Evolutionary conservation across 495 filamentous ascomycete genomes (phyloP).

Genomic region (Poronia punctata): DNA sequence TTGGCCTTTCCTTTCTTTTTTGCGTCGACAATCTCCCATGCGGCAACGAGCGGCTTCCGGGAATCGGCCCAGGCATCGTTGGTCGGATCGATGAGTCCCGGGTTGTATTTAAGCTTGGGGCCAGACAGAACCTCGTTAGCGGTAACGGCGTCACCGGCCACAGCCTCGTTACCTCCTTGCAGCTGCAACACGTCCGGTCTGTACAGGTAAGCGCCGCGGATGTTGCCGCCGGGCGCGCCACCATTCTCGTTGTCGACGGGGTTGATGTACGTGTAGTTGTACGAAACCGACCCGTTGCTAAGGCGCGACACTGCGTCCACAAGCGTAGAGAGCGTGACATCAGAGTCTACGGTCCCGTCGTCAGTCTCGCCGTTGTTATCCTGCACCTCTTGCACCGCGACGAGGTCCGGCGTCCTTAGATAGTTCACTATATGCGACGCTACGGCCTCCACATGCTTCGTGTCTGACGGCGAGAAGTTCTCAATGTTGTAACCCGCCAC

Average conservation of each 20-base stretch:
- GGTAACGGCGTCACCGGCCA: conserved; percentile 31
- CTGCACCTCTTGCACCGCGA: conserved; percentile 58
- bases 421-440: conserved; percentile 50
- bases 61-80: conserved; percentile 45
- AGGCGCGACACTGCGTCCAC: conserved; percentile 30
- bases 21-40: conserved; percentile 42
- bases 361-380: conserved; percentile 49
- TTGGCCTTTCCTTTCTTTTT: conserved; percentile 20
- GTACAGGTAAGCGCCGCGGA: conserved; percentile 57
- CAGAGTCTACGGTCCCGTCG: conserved; percentile 41
- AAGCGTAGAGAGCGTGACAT: conserved; percentile 41
- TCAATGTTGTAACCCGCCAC: conserved; percentile 56
- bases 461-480: conserved; percentile 44
- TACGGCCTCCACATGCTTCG: conserved; percentile 36
- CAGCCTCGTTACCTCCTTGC: conserved; percentile 32
- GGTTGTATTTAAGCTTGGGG: conserved; percentile 48
- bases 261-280: conserved; percentile 42
- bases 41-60: conserved; percentile 52
- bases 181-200: conserved; percentile 42
- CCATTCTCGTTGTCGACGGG: conserved; percentile 46
- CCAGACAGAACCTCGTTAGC: conserved; percentile 43
- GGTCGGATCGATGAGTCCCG: conserved; percentile 49
- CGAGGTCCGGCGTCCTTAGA: conserved; percentile 44
- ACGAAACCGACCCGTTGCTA: conserved; percentile 28
- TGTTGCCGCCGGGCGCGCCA: conserved; percentile 57